Conservation (phyloP, 331 rosid genomes). For the Stylosanthes scabra region DNA sequence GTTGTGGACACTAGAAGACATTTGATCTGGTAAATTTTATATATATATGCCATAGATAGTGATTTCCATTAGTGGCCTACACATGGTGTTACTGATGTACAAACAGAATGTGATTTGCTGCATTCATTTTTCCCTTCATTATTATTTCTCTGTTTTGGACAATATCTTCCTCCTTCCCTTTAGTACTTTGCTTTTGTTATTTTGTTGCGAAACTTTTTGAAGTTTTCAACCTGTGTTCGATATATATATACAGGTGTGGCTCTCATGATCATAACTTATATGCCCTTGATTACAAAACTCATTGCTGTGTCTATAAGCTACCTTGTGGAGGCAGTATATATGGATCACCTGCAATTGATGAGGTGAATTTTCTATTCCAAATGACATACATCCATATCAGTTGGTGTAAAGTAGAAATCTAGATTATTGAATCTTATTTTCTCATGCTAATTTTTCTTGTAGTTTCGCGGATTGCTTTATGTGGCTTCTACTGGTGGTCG, state of each 20-base stretch:
- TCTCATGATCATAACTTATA: constrained; percentile 44
- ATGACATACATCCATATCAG: not conserved
- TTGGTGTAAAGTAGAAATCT: constrained; percentile 18
- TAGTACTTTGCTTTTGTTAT: not conserved
- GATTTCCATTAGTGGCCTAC: too few species aligned
- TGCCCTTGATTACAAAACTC: constrained; percentile 85
- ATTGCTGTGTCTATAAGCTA: constrained; percentile 71
- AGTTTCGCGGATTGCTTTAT: constrained; percentile 66
- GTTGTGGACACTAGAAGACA: too few species aligned
- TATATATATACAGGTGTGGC: constrained; percentile 74
- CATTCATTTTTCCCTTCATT: too few species aligned
- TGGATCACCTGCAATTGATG: constrained; percentile 92
- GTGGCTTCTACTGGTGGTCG: constrained; percentile 93
- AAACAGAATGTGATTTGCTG: too few species aligned
- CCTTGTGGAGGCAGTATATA: constrained; percentile 87
- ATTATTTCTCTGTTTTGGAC: too few species aligned
- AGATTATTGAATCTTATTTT: constrained; percentile 25
- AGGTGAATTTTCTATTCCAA: constrained; percentile 55
- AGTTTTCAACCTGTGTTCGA: constrained; percentile 18
- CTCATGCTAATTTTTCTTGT: constrained; percentile 36
- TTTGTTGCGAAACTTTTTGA: constrained; percentile 12
- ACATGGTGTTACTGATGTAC: too few species aligned
- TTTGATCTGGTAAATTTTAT: too few species aligned
- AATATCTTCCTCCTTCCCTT: too few species aligned
- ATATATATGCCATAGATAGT: too few species aligned